A percentile compares a stretch with the other conserved stretches of the same genome.
phyloP scores from a whole-genome alignment of 495 filamentous ascomycete species.

The Glarea lozoyensis region DNA sequence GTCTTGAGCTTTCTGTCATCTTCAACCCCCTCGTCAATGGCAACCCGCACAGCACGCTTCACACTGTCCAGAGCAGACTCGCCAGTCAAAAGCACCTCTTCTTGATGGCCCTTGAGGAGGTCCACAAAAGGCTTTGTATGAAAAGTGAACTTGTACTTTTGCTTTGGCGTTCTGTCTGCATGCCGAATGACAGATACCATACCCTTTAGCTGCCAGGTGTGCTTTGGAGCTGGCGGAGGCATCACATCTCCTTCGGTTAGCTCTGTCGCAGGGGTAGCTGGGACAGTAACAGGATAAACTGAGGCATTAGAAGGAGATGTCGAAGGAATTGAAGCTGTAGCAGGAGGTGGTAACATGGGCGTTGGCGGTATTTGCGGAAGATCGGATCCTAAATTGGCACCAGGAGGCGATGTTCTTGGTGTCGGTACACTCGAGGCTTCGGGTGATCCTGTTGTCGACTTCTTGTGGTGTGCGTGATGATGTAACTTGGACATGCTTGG shows the following conservation, averaged over 20 bases:
- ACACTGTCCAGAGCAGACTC: slow-evolving; percentile 87
- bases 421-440: slow-evolving; percentile 32
- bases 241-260: slow-evolving; percentile 28
- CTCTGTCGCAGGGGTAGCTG: slow-evolving; percentile 22
- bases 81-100: slow-evolving; percentile 91
- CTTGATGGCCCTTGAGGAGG: slow-evolving; percentile 84
- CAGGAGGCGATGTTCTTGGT: slow-evolving; percentile 41
- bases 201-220: slow-evolving; percentile 97
- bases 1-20: slow-evolving; percentile 78
- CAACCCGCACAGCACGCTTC: slow-evolving; percentile 69
- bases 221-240: slow-evolving; percentile 81
- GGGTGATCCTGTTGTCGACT: slow-evolving; percentile 21
- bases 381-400: slow-evolving; percentile 27
- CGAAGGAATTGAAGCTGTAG: slow-evolving; percentile 13
- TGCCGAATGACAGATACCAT: slow-evolving; percentile 95
- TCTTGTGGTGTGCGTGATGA: slow-evolving; percentile 24
- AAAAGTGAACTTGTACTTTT: slow-evolving; percentile 99
- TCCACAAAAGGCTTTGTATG: slow-evolving; percentile 95
- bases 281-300: slow-evolving; percentile 32
- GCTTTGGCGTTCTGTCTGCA: slow-evolving; percentile 94
- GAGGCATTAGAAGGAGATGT: slow-evolving; percentile 33
- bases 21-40: slow-evolving; percentile 68
- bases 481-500: slow-evolving; percentile 56
- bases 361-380: slow-evolving; percentile 14
- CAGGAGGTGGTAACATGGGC: slow-evolving; percentile 16